These are phyloP conservation scores for Suaeda aralocaspica DNA, from an alignment of 148 eudicot genomes.

Conservation along the genomic window DNA sequence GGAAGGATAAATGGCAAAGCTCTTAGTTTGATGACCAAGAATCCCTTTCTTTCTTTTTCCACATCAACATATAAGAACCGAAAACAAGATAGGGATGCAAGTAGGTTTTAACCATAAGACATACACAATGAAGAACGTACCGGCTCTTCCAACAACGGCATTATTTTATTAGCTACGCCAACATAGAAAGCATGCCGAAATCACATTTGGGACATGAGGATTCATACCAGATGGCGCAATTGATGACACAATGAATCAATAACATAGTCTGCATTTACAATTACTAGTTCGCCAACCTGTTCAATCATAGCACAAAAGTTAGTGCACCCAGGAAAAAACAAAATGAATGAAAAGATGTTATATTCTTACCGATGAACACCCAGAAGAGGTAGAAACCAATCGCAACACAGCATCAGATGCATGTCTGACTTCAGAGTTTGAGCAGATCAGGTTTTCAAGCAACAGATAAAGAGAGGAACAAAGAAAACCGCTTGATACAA, in stretches of 20 bases:
- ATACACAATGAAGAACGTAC: slow-evolving; percentile 35
- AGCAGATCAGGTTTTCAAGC: slow-evolving; percentile 83
- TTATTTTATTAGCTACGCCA: slow-evolving; percentile 77
- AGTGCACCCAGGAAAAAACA: slow-evolving; percentile 4
- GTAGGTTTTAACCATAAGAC: background rate
- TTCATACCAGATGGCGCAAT: slow-evolving; percentile 82
- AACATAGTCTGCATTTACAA: slow-evolving; percentile 84
- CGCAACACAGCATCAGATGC: slow-evolving; percentile 78
- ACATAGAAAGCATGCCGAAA: slow-evolving; percentile 87
- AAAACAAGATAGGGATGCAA: background rate
- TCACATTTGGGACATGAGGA: slow-evolving; percentile 84
- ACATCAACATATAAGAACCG: background rate
- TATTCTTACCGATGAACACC: slow-evolving; percentile 64
- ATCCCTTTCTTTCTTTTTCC: background rate
- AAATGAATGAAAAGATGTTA: background rate
- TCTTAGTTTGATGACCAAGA: background rate
- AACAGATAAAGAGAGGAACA: slow-evolving; percentile 72
- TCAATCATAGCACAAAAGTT: slow-evolving; percentile 7
- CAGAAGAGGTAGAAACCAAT: slow-evolving; percentile 59
- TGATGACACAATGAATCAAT: slow-evolving; percentile 88
- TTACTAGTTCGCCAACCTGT: slow-evolving; percentile 90
- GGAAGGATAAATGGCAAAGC: slow-evolving; percentile 1
- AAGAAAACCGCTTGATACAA: slow-evolving; percentile 79
- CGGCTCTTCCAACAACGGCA: slow-evolving; percentile 96
- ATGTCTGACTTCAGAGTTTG: slow-evolving; percentile 63